Conservation (phyloP, 2,329 filamentous ascomycete species). For the Aspergillus pseudoterreus region DNA sequence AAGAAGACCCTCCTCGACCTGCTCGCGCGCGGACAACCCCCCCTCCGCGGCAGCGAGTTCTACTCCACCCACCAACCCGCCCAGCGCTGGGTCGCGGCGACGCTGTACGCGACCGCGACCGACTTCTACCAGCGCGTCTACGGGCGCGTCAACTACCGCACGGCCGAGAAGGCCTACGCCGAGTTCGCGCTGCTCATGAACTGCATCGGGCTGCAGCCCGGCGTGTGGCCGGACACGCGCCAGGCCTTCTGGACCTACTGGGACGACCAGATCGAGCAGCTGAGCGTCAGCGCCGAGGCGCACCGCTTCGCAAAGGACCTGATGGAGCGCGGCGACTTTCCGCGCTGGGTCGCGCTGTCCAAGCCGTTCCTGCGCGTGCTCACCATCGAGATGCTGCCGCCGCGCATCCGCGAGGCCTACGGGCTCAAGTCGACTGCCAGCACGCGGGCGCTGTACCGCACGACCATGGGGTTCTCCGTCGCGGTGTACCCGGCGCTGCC, state of each 20-base stretch:
- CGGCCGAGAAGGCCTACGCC: conserved; percentile 27
- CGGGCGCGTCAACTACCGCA: conserved; percentile 27
- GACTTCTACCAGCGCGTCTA: conserved; percentile 37
- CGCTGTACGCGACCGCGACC: conserved; percentile 33
- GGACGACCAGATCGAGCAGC: conserved; percentile 27
- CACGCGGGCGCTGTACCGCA: conserved; percentile 26
- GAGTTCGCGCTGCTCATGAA: conserved; percentile 29
- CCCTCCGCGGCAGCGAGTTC: conserved; percentile 18
- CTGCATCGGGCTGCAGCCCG: conserved; percentile 24
- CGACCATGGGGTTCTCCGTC: conserved; percentile 29
- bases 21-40: conserved; percentile 19
- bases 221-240: conserved; percentile 28
- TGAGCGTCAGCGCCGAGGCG: conserved; percentile 27
- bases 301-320: conserved; percentile 29
- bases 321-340: conserved; percentile 21
- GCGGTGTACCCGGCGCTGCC: conserved; percentile 34
- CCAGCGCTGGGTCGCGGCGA: conserved; percentile 33
- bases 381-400: conserved; percentile 34
- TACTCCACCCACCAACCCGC: conserved; percentile 19
- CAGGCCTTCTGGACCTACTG: conserved; percentile 35
- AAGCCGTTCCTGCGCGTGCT: conserved; percentile 29
- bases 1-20: conserved; percentile 26
- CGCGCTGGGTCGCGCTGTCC: conserved; percentile 26
- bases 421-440: conserved; percentile 26
- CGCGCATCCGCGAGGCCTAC: conserved; percentile 29